These are phyloP conservation scores for Hypocreales sp. DNA, from an alignment of 2,329 filamentous ascomycete genomes.

Conservation along the genomic window DNA sequence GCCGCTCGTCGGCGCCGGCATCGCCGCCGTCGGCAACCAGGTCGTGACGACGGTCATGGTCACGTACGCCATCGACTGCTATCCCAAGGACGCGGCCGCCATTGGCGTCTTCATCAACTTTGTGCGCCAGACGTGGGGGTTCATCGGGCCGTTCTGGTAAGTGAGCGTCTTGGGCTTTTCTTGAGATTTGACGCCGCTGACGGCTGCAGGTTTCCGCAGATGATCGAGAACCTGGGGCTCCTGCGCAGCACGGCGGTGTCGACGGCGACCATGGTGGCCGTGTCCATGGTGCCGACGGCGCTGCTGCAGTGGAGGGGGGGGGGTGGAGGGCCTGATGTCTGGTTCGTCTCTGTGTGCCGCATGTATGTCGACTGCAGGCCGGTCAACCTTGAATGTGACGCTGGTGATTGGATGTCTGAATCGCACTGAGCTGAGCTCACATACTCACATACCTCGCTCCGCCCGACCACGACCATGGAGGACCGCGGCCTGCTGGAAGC, in stretches of 20 bases:
- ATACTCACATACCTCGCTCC: too few species aligned
- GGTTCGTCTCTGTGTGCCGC: neutral
- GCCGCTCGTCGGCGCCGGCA: slow-evolving; percentile 35
- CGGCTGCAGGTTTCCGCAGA: slow-evolving; percentile 5
- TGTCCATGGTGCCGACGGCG: slow-evolving; percentile 2
- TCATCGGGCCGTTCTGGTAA: slow-evolving; percentile 22
- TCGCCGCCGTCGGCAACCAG: slow-evolving; percentile 39
- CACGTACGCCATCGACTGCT: slow-evolving; percentile 44
- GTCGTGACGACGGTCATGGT: slow-evolving; percentile 44
- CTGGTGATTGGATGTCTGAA: too few species aligned
- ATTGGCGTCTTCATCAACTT: slow-evolving; percentile 44
- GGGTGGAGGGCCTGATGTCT: neutral
- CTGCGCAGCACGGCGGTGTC: neutral
- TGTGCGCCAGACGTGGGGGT: slow-evolving; percentile 36
- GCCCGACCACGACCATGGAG: too few species aligned
- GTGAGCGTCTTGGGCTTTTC: neutral
- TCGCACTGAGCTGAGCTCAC: too few species aligned
- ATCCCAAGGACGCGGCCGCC: slow-evolving; percentile 32
- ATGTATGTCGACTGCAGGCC: too few species aligned
- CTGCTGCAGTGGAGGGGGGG: slow-evolving; percentile 2
- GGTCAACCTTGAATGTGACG: too few species aligned
- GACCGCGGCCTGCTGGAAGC: slow-evolving; percentile 3
- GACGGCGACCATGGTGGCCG: slow-evolving; percentile 1
- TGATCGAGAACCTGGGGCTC: slow-evolving; percentile 2
- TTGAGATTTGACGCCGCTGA: too few species aligned